Evolutionary conservation across 2,329 filamentous ascomycete species (phyloP), one percentile per base, ranked within the genome.

Genomic region (Piedraia hortae): DNA sequence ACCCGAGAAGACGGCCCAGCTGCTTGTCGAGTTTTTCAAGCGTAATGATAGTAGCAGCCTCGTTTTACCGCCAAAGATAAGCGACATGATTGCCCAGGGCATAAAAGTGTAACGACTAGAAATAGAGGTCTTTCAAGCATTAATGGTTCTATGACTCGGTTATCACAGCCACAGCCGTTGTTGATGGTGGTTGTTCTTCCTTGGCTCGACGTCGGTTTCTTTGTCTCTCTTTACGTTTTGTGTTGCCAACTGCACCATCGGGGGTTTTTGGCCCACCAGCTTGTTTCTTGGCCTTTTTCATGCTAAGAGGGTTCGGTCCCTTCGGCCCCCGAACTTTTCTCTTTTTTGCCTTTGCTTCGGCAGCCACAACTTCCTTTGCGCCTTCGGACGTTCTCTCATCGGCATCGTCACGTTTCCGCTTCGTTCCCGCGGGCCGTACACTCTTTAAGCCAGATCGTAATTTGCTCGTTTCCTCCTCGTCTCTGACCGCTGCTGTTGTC

Each of bases 41-140:
- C 57, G 85, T 23, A 97, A 97, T 40, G 82, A 93, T 47, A 59
- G 80, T 28, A 77, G 64, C 35, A 60, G 68, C 6, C 44, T 97
- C 26, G 71, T 93, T 1, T 51, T 97, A 30, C 85, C 85, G 14
- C 80, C 80, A 0, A 97, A 97, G 45, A 80, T 97, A 3, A 47
- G 44, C 8, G 52, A 55, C 19, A 36, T 56, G 23, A 34, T 56
- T 20, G 47, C 47, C 2, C 45, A 50, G 31, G 53, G 53, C 17
- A 54, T 52, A 37, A 54, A 54, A 30, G 50, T 56, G 3, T 56
- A 39, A 44, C 28, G n/a, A n/a, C n/a, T n/a, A n/a, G n/a, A n/a
- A n/a, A n/a, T n/a, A n/a, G n/a, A n/a, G n/a, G n/a, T n/a, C n/a
- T n/a, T n/a, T n/a, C n/a, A n/a, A n/a, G n/a, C n/a, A n/a, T n/a